Conservation (phyloP, 2,329 filamentous ascomycete genomes). For the Neofusicoccum umdonicola region DNA sequence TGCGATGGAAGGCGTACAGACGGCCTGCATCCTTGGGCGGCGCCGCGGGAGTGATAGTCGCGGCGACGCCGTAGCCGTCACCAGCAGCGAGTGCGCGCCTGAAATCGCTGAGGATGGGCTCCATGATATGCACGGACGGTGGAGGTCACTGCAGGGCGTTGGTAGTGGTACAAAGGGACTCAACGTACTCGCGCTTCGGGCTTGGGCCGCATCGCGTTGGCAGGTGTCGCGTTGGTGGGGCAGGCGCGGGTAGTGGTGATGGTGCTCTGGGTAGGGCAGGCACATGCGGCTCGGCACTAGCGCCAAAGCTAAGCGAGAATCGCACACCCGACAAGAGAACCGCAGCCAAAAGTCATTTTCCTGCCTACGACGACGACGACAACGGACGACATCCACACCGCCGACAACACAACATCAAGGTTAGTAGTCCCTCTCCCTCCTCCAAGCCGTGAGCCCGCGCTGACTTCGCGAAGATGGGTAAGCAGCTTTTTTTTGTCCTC, state of each 20-base stretch:
- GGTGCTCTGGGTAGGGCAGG: neutral
- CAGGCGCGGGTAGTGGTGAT: neutral
- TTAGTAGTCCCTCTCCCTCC: neutral
- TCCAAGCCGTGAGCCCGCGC: neutral
- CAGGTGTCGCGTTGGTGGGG: conserved; percentile 12
- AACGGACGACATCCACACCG: conserved; percentile 17
- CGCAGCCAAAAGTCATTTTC: conserved; percentile 28
- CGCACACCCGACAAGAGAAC: conserved; percentile 12
- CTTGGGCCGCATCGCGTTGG: neutral
- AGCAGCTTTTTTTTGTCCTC: conserved; percentile 11
- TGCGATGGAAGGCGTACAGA: conserved; percentile 68
- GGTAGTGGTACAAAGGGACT: neutral
- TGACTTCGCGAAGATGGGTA: conserved; percentile 22
- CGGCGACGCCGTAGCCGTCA: conserved; percentile 71
- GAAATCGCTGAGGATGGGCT: conserved; percentile 66
- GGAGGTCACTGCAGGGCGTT: neutral
- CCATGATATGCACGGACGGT: neutral
- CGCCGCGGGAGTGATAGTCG: conserved; percentile 70
- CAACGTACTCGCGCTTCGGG: neutral
- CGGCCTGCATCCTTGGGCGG: conserved; percentile 62
- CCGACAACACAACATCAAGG: conserved; percentile 20
- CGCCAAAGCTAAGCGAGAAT: conserved; percentile 16
- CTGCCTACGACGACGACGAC: conserved; percentile 19
- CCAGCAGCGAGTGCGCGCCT: conserved; percentile 61
- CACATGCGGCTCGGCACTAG: conserved; percentile 15